phyloP scores from a whole-genome alignment of 352 stramenopile species.

The Pythium utonaiense region DNA sequence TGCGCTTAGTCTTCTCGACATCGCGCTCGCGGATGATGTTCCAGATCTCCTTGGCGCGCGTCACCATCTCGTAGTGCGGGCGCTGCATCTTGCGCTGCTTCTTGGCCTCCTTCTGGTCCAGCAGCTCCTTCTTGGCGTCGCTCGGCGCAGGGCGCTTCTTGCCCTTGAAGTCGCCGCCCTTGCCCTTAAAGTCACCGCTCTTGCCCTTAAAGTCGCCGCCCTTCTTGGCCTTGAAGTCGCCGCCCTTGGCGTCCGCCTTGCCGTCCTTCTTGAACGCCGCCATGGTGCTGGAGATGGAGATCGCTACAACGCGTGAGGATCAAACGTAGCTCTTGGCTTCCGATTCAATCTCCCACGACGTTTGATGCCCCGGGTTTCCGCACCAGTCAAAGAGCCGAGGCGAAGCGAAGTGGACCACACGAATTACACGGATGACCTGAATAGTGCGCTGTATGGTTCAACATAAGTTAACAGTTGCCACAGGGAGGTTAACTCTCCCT shows the following conservation, averaged over 20 bases:
- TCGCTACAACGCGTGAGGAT: not conserved
- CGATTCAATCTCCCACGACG: slow-evolving; percentile 15
- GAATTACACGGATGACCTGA: not conserved
- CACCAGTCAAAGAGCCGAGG: slow-evolving; percentile 20
- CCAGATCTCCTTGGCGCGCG: slow-evolving; percentile 94
- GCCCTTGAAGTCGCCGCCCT: slow-evolving; percentile 29
- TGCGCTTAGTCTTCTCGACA: slow-evolving; percentile 78
- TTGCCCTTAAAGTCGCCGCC: slow-evolving; percentile 1
- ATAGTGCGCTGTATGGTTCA: slow-evolving; percentile 16
- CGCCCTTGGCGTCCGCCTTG: slow-evolving; percentile 13
- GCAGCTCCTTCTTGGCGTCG: slow-evolving; percentile 75
- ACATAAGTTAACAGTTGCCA: slow-evolving; percentile 6
- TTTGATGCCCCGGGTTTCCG: slow-evolving; percentile 23
- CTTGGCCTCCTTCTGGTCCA: slow-evolving; percentile 88
- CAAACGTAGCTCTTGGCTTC: not conserved
- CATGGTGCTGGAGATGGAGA: slow-evolving; percentile 6
- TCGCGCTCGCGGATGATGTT: slow-evolving; percentile 91
- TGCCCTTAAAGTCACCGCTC: slow-evolving; percentile 22
- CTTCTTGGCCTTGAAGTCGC: slow-evolving; percentile 17
- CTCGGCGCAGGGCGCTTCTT: slow-evolving; percentile 59
- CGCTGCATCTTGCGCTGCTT: slow-evolving; percentile 94
- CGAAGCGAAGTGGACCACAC: slow-evolving; percentile 7
- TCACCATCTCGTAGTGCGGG: slow-evolving; percentile 92
- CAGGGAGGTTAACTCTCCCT: not conserved
- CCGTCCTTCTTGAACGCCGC: slow-evolving; percentile 21